Evolutionary conservation across 2,329 filamentous ascomycete species (phyloP), one percentile per base, ranked within the genome.

Genomic region (Botrytis deweyae): DNA sequence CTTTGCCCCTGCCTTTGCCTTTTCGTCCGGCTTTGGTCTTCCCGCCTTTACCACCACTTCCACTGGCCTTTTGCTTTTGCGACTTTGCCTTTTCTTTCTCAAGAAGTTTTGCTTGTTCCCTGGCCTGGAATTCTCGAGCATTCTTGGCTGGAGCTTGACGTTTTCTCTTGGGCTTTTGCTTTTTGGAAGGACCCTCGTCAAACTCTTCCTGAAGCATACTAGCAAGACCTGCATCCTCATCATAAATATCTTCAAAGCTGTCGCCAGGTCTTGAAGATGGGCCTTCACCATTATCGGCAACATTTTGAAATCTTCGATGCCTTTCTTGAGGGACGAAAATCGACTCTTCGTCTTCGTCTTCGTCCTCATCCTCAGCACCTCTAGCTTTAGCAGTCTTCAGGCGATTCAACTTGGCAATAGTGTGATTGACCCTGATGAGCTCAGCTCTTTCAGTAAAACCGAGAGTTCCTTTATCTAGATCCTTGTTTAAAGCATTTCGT

Each of bases 61-160:
- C 40, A n/a, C 16, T 12, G 36, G 33, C 67, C 62, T 73, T 78
- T 69, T 77, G 76, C 69, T 78, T 78, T 38, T 73, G 73, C 6
- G 66, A 44, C 72, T 78, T 79, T 16, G 42, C 72, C 4, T 76
- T 72, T 38, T 77, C 76, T 55, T 78, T 80, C 38, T 76, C 74
- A 25, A 61, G 64, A 16, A 69, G n/a, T 33, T 66, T 59, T 8
- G 76, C 73, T 42, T 76, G 72, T 46, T 76, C 36, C 14, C 66
- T 73, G 1, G 42, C 52, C 6, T 58, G 22, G 3, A 72, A 52
- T 64, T 80, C 77, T 33, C 73, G 55, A 10, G 79, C 74, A 62
- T 76, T 76, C 46, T 77, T 79, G n/a, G 74, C 73, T 67, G 70
- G 69, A 29, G 74, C 75, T 68, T 76, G 77, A 14, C 76, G 72